Conservation (phyloP, 1,284 basidiomycete species). For the Paramarasmius palmivorus region DNA sequence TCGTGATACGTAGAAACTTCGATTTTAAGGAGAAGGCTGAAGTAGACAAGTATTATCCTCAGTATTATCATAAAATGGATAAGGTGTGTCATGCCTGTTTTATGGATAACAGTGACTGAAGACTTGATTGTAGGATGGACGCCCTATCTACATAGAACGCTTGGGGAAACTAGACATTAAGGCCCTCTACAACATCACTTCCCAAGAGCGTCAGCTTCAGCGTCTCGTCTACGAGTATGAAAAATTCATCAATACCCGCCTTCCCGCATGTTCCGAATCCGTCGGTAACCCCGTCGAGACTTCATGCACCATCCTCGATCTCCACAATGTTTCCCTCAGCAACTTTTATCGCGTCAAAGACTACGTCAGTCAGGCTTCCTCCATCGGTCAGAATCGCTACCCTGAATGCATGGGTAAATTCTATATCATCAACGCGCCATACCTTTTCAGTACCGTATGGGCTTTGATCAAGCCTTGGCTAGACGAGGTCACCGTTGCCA, state of each 20-base stretch:
- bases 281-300: conserved; percentile 91
- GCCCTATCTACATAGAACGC: conserved; percentile 94
- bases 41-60: conserved; percentile 94
- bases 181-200: conserved; percentile 81
- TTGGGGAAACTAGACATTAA: conserved; percentile 90
- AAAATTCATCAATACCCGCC: conserved; percentile 76
- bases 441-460: conserved; percentile 92
- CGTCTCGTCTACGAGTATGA: conserved; percentile 95
- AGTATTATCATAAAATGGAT: conserved; percentile 97
- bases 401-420: conserved; percentile 96
- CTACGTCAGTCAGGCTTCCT: conserved; percentile 81
- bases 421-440: conserved; percentile 95
- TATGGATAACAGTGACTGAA: neutral
- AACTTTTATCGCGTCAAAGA: conserved; percentile 93
- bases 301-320: conserved; percentile 97
- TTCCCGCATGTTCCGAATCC: conserved; percentile 80
- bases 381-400: conserved; percentile 90
- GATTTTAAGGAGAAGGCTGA: conserved; percentile 83
- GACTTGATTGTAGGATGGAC: conserved; percentile 69
- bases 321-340: conserved; percentile 78
- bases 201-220: conserved; percentile 86
- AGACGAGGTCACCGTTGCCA: conserved; percentile 91
- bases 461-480: conserved; percentile 89
- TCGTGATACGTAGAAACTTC: conserved; percentile 64
- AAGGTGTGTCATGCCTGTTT: conserved; percentile 51